Conservation (phyloP, 805 yeast species). For the Blastobotrys muscicola region DNA sequence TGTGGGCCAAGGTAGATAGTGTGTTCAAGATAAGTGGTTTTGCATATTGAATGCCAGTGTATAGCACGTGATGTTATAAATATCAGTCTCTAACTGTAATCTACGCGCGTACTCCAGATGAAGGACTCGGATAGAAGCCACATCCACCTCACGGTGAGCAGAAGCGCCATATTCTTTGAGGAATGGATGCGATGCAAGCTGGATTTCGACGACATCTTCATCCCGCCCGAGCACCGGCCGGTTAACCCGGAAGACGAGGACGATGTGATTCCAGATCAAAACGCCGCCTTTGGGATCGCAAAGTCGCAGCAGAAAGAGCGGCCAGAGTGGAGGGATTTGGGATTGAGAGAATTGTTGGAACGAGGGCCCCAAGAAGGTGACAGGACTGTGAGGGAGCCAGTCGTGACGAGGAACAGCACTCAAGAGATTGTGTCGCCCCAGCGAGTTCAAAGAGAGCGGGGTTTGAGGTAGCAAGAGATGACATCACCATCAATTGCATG, state of each 20-base stretch:
- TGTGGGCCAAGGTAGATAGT: too few species aligned
- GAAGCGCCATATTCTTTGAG: constrained; percentile 21
- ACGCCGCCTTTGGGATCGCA: constrained; percentile 15
- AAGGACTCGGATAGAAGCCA: constrained; percentile 26
- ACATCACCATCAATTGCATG: not conserved
- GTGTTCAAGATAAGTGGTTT: too few species aligned
- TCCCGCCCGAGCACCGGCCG: constrained; percentile 17
- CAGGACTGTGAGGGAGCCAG: constrained; percentile 1
- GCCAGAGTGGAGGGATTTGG: constrained; percentile 18
- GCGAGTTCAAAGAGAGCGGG: not conserved
- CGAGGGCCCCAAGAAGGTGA: constrained; percentile 8
- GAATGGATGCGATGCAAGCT: constrained; percentile 25
- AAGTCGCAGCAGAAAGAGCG: constrained; percentile 5
- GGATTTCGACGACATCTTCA: constrained; percentile 21
- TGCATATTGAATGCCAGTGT: too few species aligned
- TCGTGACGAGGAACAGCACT: not conserved
- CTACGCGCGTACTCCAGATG: too few species aligned
- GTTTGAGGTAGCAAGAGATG: not conserved
- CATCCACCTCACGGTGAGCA: constrained; percentile 21
- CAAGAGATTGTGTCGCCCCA: not conserved
- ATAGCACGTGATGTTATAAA: too few species aligned
- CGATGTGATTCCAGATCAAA: constrained; percentile 18
- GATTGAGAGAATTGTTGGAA: constrained; percentile 11
- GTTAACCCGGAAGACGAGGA: constrained; percentile 20
- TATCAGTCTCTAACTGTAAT: too few species aligned